Base-by-base conservation (phyloP, 2,329 filamentous ascomycete species). In the Alternaria arborescens region DNA sequence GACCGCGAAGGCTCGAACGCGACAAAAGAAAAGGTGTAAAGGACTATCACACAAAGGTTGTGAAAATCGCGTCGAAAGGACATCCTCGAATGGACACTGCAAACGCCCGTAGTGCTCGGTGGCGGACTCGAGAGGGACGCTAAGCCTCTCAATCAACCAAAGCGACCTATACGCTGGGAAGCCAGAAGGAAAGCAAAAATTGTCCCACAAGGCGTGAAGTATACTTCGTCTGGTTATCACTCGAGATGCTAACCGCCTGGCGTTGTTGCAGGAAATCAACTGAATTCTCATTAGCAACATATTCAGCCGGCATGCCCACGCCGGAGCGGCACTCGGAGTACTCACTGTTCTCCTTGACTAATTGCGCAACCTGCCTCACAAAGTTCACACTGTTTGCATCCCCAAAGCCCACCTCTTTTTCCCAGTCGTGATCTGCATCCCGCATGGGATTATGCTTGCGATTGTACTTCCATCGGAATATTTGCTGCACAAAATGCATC, bases 401-500 rank as follows among this genome's bases (percentile, higher is more conserved):
- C 0, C 73, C 75, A 61, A 77, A 73, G 1, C 75, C 76, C 3
- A 48, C 69, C 59, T 78, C 74, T 26, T 78, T 78, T 55, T 79
- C 80, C 71, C 75, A 79, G 30, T 76, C 76, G 34, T 75, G 74
- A 14, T 80, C 79, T 3, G 67, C 46, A 30, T 78, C 73, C 4
- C 70, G 64, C 62, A 82, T 74, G 22, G 77, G 79, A 58, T 79
- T 80, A 61, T 71, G 76, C 66, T 74, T 80, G 61, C 79, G 78
- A 50, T 82, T 79, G 66, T 83, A 83, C 67, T 83, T 84, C 77
- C 77, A 81, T 38, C 80, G 71, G 69, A 83, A 84, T 12, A 84
- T 75, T 18, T 78, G 78, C 52, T 79, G 73, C 46, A 84, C 71
- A 56, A 84, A 79, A 14, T 72, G 69, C 68, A 81, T 83, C 11